phyloP scores from a whole-genome alignment of 495 filamentous ascomycete species.

The Thermothielavioides terrestris region DNA sequence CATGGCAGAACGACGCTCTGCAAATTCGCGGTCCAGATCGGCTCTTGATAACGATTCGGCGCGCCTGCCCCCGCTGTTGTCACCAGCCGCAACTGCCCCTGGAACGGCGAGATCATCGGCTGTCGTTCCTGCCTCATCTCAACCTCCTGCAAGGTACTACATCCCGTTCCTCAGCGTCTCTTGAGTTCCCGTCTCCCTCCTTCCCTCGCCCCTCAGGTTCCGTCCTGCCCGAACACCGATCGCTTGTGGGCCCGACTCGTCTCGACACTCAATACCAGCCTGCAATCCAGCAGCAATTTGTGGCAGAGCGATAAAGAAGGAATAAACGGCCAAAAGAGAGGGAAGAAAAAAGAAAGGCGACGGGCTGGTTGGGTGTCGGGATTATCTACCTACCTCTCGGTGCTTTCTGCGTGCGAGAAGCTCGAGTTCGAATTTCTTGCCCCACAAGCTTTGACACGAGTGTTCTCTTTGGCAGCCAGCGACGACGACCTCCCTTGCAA shows the following conservation, averaged over 20 bases:
- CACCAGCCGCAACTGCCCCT: slow-evolving; percentile 17
- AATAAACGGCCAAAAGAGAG: background rate
- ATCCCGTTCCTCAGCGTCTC: background rate
- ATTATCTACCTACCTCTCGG: too few species aligned
- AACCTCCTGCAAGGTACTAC: slow-evolving; percentile 22
- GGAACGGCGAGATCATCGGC: background rate
- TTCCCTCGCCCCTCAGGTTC: too few species aligned
- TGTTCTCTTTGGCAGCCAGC: background rate
- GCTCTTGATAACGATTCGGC: slow-evolving; percentile 41
- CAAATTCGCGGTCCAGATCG: slow-evolving; percentile 46
- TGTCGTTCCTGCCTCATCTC: slow-evolving; percentile 4
- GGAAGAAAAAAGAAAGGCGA: background rate
- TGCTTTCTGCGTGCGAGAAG: background rate
- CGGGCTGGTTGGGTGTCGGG: background rate
- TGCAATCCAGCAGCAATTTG: too few species aligned
- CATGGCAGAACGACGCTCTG: slow-evolving; percentile 50
- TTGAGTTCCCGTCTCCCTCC: too few species aligned
- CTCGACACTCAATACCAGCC: background rate
- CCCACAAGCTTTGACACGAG: slow-evolving; percentile 3
- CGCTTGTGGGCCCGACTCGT: background rate
- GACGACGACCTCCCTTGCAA: slow-evolving; percentile 2
- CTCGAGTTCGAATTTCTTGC: slow-evolving; percentile 2
- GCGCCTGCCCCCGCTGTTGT: slow-evolving; percentile 29
- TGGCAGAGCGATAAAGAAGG: background rate
- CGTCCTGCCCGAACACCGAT: too few species aligned